Conservation (phyloP, 2,329 filamentous ascomycete genomes). For the Dactylellina sp. region DNA sequence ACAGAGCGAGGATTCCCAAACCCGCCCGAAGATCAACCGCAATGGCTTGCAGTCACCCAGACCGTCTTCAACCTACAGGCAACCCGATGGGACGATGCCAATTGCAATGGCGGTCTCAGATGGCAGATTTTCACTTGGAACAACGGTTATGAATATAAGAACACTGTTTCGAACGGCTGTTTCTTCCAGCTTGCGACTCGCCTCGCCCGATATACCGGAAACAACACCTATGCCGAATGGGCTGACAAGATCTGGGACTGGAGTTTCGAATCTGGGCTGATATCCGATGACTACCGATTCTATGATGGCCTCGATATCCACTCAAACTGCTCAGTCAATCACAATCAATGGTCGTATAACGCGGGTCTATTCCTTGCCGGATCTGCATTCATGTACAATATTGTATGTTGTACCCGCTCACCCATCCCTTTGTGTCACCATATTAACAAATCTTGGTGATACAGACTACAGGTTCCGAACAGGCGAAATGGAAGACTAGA, state of each 20-base stretch:
- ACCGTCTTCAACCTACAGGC: constrained; percentile 80
- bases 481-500: constrained; percentile 69
- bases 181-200: constrained; percentile 78
- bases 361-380: constrained; percentile 75
- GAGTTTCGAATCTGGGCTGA: constrained; percentile 70
- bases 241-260: constrained; percentile 79
- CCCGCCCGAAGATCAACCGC: constrained; percentile 70
- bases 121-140: constrained; percentile 87
- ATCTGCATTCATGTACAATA: constrained; percentile 73
- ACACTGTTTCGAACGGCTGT: constrained; percentile 76
- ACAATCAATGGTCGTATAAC: constrained; percentile 74
- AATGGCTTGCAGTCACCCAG: constrained; percentile 75
- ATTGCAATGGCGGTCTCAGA: constrained; percentile 77
- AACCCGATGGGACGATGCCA: constrained; percentile 75
- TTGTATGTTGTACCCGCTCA: constrained; percentile 62
- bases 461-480: constrained; percentile 65
- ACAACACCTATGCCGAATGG: constrained; percentile 81
- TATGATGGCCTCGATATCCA: constrained; percentile 71
- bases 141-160: constrained; percentile 82
- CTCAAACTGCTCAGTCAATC: constrained; percentile 70
- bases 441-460: constrained; percentile 59
- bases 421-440: not conserved
- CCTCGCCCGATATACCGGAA: constrained; percentile 81
- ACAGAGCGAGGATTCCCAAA: constrained; percentile 77
- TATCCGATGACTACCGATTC: constrained; percentile 70